Conservation (phyloP, 495 filamentous ascomycete genomes). For the Lophiostoma macrostomum region DNA sequence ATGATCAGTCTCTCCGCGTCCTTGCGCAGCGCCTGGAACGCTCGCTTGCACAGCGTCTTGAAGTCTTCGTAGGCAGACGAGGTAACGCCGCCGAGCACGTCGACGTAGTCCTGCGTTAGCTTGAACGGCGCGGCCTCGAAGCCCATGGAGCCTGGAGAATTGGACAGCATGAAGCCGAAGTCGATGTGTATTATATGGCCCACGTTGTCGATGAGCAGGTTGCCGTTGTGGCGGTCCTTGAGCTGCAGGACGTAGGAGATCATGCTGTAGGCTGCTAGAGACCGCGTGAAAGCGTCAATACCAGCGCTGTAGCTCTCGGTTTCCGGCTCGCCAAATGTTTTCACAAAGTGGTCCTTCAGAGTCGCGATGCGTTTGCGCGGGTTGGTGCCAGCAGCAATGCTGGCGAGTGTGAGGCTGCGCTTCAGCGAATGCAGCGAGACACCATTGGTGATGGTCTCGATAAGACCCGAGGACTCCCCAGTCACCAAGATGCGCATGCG, state of each 20-base stretch:
- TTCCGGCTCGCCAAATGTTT: constrained; percentile 64
- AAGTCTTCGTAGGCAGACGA: constrained; percentile 63
- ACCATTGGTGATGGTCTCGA: constrained; percentile 78
- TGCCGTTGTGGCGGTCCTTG: constrained; percentile 79
- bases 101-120: constrained; percentile 72
- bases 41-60: constrained; percentile 67
- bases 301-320: constrained; percentile 60
- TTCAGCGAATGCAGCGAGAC: constrained; percentile 74
- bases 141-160: constrained; percentile 71
- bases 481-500: constrained; percentile 76
- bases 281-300: constrained; percentile 66
- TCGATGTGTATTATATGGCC: constrained; percentile 80
- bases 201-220: constrained; percentile 73
- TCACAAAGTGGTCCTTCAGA: constrained; percentile 71
- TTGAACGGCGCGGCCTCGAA: constrained; percentile 81
- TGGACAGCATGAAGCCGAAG: constrained; percentile 80
- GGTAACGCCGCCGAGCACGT: constrained; percentile 65
- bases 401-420: constrained; percentile 66
- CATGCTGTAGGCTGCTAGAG: constrained; percentile 70
- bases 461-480: constrained; percentile 70
- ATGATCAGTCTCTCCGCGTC: constrained; percentile 70
- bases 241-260: constrained; percentile 73
- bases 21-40: constrained; percentile 69
- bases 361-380: constrained; percentile 66
- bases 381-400: constrained; percentile 62